Conservation (phyloP, 1,284 basidiomycete genomes). For the Cutaneotrichosporon mucoides region DNA sequence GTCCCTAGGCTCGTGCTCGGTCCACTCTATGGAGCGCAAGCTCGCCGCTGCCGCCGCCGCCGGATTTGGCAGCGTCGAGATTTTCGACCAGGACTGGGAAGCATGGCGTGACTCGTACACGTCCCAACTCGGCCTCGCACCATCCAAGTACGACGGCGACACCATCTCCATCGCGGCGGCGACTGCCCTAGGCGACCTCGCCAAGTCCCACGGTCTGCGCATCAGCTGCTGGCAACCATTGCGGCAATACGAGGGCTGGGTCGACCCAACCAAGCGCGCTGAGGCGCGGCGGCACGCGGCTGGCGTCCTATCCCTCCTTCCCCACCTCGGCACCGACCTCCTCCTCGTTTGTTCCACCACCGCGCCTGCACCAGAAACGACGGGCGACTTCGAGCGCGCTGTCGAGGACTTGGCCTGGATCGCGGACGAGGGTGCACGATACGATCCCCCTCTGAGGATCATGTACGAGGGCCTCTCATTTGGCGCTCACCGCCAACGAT, state of each 20-base stretch:
- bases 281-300: not conserved
- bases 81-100: conserved; percentile 9
- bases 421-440: not conserved
- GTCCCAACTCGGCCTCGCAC: not conserved
- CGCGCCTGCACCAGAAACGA: not conserved
- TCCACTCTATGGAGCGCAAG: conserved; percentile 5
- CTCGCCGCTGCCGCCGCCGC: not conserved
- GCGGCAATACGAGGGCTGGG: conserved; percentile 7
- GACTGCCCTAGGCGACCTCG: not conserved
- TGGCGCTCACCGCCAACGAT: conserved; percentile 2
- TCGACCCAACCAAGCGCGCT: not conserved
- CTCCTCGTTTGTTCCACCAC: conserved; percentile 5
- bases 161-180: not conserved
- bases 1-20: conserved; percentile 3
- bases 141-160: not conserved
- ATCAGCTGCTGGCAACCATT: conserved; percentile 9
- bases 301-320: conserved; percentile 1
- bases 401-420: conserved; percentile 6
- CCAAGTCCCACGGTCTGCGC: not conserved
- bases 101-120: not conserved
- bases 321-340: conserved; percentile 3
- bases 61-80: conserved; percentile 5
- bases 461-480: conserved; percentile 6
- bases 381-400: not conserved
- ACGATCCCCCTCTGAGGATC: not conserved